Evolutionary conservation across 2,329 filamentous ascomycete genomes (phyloP), one percentile per base, ranked within the genome.

Genomic region (Stagonosporopsis vannaccii): DNA sequence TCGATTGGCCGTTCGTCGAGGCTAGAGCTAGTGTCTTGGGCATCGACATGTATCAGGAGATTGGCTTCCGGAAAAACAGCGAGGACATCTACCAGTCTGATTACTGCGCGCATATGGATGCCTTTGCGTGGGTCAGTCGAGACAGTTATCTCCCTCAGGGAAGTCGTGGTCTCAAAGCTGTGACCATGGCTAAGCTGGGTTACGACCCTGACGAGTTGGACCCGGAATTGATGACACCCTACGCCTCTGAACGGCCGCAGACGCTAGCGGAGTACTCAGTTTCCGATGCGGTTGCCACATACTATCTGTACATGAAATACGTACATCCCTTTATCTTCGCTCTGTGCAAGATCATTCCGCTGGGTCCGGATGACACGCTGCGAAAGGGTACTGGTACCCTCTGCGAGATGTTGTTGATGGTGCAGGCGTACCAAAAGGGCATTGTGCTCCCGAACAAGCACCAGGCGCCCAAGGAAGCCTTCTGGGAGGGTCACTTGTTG

Each of bases 231-330:
- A 99, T 99, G 96, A 96, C 92, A 46, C 92, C 91, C 5, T 85
- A 88, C 65, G 95, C 95, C 15, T 87, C 82, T 58, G 95, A 99
- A 78, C 85, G 92, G 63, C 95, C 95, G 0, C 95, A 99, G 74
- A 96, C 92, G 0, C 82, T 99, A 47, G 94, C 95, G 8, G 95
- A 99, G 71, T 99, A 99, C 78, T 99, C 96, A 0, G 95, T 99
- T 40, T 99, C 96, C 69, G 96, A 99, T 82, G 96, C 96, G 9
- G 95, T 99, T 46, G 95, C 95, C 20, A 99, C 95, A 0, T 99
- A 99, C 75, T 99, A 99, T 73, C 81, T 99, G 60, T 99, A 99
- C 83, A 99, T 99, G 96, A 99, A 99, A 88, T 99, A 99, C 76
- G 91, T 99, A n/a, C 95, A 99, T 75, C 95, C 95, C 3, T 99